Conservation (phyloP, 2,329 filamentous ascomycete species). For the Aspergillus ochraceoroseus region DNA sequence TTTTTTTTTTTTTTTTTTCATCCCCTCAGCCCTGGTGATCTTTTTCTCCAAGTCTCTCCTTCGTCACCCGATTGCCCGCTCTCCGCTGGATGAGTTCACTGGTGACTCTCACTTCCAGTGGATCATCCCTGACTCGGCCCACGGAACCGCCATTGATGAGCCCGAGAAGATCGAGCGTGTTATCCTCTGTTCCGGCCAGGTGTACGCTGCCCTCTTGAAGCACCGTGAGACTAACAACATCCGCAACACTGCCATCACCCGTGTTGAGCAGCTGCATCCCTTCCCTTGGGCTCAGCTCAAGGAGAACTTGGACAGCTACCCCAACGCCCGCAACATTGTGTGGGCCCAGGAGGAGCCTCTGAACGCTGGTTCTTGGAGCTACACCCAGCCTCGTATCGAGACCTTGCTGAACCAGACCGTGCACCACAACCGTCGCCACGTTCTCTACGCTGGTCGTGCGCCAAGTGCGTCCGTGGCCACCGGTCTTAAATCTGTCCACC, state of each 20-base stretch:
- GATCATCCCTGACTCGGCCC: slow-evolving; percentile 88
- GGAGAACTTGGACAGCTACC: slow-evolving; percentile 95
- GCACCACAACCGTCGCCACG: slow-evolving; percentile 86
- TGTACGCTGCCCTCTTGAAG: slow-evolving; percentile 85
- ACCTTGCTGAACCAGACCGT: slow-evolving; percentile 89
- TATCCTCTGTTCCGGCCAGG: slow-evolving; percentile 90
- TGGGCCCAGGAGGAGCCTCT: slow-evolving; percentile 98
- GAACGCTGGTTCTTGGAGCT: slow-evolving; percentile 95
- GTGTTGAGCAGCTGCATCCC: slow-evolving; percentile 94
- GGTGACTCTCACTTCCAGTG: slow-evolving; percentile 91
- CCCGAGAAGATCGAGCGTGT: slow-evolving; percentile 89
- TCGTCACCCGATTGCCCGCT: slow-evolving; percentile 87
- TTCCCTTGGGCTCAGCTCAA: slow-evolving; percentile 97
- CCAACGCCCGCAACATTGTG: slow-evolving; percentile 94
- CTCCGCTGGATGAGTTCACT: slow-evolving; percentile 82
- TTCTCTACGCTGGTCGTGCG: slow-evolving; percentile 93
- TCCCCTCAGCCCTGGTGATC: slow-evolving; percentile 87
- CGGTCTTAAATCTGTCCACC: slow-evolving; percentile 79
- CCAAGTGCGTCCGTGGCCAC: slow-evolving; percentile 92
- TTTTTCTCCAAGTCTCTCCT: slow-evolving; percentile 99
- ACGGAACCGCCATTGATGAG: slow-evolving; percentile 68
- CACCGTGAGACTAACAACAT: slow-evolving; percentile 81
- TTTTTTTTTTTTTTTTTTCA: too few species aligned
- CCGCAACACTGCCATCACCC: slow-evolving; percentile 87
- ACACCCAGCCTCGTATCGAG: slow-evolving; percentile 95